These are phyloP conservation scores for Globisporangium okanoganense DNA, from an alignment of 352 stramenopile genomes.

Conservation along the genomic window DNA sequence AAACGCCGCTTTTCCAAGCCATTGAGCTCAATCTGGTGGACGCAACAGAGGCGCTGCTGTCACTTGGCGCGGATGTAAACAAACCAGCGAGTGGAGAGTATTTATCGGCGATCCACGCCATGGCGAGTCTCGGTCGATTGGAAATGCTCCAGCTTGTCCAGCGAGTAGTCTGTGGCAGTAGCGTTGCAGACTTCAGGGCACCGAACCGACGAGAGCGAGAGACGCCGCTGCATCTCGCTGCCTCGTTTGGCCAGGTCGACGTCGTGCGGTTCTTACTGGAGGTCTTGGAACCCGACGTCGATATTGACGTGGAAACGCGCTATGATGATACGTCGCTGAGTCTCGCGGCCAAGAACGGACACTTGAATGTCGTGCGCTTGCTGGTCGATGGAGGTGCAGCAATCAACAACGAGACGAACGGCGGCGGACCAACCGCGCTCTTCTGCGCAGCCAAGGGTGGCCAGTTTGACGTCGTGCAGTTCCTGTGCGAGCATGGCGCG, in stretches of 20 bases:
- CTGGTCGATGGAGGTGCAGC: neutral
- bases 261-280: neutral
- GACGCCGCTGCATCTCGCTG: constrained; percentile 1
- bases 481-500: neutral
- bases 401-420: neutral
- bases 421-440: neutral
- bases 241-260: neutral
- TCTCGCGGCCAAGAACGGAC: neutral
- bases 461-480: neutral
- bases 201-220: neutral
- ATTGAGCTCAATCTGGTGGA: neutral
- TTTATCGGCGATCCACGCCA: neutral
- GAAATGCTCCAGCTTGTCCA: constrained; percentile 2
- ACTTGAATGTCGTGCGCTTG: neutral
- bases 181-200: neutral
- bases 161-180: neutral
- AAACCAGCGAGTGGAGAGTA: neutral
- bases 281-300: neutral
- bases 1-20: neutral
- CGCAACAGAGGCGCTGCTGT: neutral
- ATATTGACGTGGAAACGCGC: neutral
- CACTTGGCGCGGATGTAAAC: neutral
- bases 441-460: neutral
- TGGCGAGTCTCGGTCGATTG: neutral
- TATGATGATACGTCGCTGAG: neutral